Evolutionary conservation across 208 protist species (phyloP).

Genomic region (Leishmania amazonensis): DNA sequence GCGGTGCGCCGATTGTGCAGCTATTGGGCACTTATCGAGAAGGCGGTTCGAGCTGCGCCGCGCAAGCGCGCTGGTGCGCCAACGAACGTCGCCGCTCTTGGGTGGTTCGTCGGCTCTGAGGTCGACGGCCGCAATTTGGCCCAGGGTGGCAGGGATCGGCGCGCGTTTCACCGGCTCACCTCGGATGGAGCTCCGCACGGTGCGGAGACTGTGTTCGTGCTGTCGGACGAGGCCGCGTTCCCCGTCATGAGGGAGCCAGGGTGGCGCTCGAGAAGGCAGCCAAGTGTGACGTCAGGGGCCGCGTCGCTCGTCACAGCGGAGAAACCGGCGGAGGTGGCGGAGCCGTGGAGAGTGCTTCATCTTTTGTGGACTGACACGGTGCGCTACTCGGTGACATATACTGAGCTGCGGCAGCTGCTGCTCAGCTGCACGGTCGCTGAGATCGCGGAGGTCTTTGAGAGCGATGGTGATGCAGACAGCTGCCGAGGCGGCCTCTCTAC

Average conservation of each 20-base stretch:
- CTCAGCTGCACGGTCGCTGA: constrained; percentile 29
- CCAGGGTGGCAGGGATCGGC: not conserved
- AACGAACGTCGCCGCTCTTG: constrained; percentile 14
- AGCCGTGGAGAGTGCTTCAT: constrained; percentile 34
- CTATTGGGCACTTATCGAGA: constrained; percentile 44
- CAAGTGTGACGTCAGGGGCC: not conserved
- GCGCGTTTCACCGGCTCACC: constrained; percentile 5
- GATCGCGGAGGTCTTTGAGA: constrained; percentile 22
- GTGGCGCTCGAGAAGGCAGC: not conserved
- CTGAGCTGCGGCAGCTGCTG: constrained; percentile 40
- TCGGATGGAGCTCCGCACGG: constrained; percentile 22
- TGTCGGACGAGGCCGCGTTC: constrained; percentile 22
- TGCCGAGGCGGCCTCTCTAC: not conserved
- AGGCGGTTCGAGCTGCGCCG: constrained; percentile 27
- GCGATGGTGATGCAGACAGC: not conserved
- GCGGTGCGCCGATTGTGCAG: constrained; percentile 31
- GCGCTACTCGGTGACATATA: constrained; percentile 47
- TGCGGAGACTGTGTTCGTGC: constrained; percentile 26
- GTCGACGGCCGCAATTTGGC: not conserved
- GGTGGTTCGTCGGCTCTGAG: constrained; percentile 17
- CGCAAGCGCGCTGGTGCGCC: constrained; percentile 26
- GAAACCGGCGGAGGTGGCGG: constrained; percentile 10
- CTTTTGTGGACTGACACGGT: constrained; percentile 46
- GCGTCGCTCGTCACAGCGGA: not conserved
- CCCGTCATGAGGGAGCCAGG: constrained; percentile 14